These are phyloP conservation scores for Toxoplasma gondii DNA, from an alignment of 169 alveolate genomes.

Conservation along the genomic window DNA sequence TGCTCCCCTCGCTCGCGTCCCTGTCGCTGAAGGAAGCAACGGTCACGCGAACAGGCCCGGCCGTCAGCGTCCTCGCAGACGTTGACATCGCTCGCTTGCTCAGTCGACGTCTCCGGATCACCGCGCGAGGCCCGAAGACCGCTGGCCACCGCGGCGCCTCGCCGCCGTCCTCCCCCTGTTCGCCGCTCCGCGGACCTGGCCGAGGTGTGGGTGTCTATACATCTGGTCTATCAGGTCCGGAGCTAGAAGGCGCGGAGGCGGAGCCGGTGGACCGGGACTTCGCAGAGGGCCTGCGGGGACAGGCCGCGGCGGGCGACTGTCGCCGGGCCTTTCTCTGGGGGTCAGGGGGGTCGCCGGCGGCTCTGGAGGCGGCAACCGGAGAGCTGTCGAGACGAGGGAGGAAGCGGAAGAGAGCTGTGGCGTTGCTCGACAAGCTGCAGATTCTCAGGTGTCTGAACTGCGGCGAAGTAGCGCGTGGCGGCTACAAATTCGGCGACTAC, in stretches of 20 bases:
- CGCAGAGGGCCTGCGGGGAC: background rate
- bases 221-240: background rate
- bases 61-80: background rate
- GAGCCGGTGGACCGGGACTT: background rate
- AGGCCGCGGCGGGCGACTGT: background rate
- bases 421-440: conserved; percentile 63
- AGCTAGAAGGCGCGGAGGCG: background rate
- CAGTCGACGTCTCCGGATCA: conserved; percentile 25
- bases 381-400: conserved; percentile 15
- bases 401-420: conserved; percentile 63
- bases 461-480: conserved; percentile 41
- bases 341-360: background rate
- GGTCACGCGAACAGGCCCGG: background rate
- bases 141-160: background rate
- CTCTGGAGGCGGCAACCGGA: background rate
- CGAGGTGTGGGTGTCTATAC: background rate
- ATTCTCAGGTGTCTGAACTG: conserved; percentile 51
- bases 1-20: background rate
- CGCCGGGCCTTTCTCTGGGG: background rate
- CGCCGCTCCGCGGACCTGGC: background rate
- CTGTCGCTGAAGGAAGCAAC: background rate
- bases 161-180: background rate
- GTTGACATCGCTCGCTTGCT: background rate
- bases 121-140: background rate
- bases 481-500: conserved; percentile 62